Evolutionary conservation across 805 yeast species (phyloP).

Genomic region (Cyberlindnera japonica): DNA sequence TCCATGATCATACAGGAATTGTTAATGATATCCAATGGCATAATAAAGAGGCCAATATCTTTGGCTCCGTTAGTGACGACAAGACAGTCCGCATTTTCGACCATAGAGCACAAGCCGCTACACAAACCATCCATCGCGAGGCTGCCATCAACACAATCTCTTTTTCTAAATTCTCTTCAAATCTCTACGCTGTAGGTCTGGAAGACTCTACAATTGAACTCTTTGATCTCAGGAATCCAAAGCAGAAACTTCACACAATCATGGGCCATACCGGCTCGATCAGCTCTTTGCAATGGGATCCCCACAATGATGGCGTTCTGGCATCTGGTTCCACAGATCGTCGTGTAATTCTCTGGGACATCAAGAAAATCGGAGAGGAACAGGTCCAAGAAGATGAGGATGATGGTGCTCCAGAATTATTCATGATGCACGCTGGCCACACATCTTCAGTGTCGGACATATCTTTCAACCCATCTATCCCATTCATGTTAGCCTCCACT

Average conservation of each 20-base stretch:
- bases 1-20: conserved; percentile 46
- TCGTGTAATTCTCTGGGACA: conserved; percentile 78
- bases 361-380: conserved; percentile 75
- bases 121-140: conserved; percentile 28
- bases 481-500: conserved; percentile 70
- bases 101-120: conserved; percentile 29
- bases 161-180: conserved; percentile 57
- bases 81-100: conserved; percentile 52
- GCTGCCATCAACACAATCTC: conserved; percentile 58
- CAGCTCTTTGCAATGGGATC: conserved; percentile 73
- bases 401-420: conserved; percentile 84
- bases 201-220: conserved; percentile 62
- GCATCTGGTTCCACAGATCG: conserved; percentile 79
- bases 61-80: conserved; percentile 79
- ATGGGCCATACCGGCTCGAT: conserved; percentile 76
- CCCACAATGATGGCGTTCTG: conserved; percentile 69
- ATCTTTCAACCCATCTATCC: conserved; percentile 60
- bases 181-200: conserved; percentile 67
- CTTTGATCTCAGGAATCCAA: conserved; percentile 55
- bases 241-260: conserved; percentile 59
- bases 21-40: conserved; percentile 82
- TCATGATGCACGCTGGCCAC: conserved; percentile 94
- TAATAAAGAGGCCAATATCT: conserved; percentile 40
- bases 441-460: conserved; percentile 73
- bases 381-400: conserved; percentile 85